A percentile compares a stretch with the other conserved stretches of the same genome.
phyloP scores from a whole-genome alignment of 1,284 basidiomycete genomes.

The Chondrostereum purpureum region DNA sequence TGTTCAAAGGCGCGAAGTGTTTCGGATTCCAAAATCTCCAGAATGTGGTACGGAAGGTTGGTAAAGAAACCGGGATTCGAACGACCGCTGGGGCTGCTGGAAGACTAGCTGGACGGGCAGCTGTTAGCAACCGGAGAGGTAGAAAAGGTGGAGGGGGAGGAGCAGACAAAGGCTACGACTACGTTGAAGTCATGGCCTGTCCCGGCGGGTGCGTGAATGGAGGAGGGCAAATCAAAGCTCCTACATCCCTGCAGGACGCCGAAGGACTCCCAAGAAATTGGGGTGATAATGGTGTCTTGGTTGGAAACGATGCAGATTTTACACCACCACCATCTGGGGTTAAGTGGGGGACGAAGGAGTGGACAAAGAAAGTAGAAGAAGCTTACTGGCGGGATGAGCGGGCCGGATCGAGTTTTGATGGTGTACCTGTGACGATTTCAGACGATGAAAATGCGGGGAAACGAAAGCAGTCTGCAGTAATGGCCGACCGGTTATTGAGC shows the following conservation, averaged over 20 bases:
- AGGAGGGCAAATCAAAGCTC: constrained; percentile 84
- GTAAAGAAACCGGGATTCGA: constrained; percentile 75
- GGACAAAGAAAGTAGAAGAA: constrained; percentile 72
- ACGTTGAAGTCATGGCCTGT: constrained; percentile 99
- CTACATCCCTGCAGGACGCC: constrained; percentile 34
- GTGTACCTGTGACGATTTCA: constrained; percentile 9
- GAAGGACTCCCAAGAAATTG: constrained; percentile 57
- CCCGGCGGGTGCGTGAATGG: constrained; percentile 97
- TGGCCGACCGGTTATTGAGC: constrained; percentile 38
- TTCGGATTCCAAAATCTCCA: constrained; percentile 98
- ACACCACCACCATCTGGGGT: constrained; percentile 17
- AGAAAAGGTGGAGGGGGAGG: constrained; percentile 26
- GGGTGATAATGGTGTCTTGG: constrained; percentile 41
- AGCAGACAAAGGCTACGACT: constrained; percentile 72
- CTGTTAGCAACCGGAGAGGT: constrained; percentile 25
- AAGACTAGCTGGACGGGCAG: constrained; percentile 35
- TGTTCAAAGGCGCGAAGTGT: constrained; percentile 92
- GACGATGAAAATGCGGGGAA: constrained; percentile 9
- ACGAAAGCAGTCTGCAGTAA: constrained; percentile 10
- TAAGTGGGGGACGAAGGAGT: constrained; percentile 73
- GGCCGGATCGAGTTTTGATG: constrained; percentile 19
- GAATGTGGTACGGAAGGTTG: constrained; percentile 92
- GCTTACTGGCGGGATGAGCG: constrained; percentile 63
- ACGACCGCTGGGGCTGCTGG: constrained; percentile 65
- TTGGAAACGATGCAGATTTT: constrained; percentile 30